Percentiles rank a stretch among this genome's conserved stretches.
Conservation (phyloP, 2,329 filamentous ascomycete species). For the Xylariaceae sp. region DNA sequence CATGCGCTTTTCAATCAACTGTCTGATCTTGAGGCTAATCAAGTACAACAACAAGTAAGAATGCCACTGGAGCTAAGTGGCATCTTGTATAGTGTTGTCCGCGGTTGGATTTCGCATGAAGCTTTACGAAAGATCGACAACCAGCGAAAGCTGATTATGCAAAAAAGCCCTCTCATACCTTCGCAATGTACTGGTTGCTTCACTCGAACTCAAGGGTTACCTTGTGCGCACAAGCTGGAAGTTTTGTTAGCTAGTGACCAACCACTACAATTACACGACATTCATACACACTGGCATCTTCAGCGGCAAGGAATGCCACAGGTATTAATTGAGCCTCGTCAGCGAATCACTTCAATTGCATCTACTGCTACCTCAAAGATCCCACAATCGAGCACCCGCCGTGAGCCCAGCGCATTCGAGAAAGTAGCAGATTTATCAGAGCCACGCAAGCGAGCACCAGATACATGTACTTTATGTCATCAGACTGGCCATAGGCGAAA, state of each 20-base stretch:
- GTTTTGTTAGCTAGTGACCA: not conserved
- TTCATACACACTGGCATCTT: not conserved
- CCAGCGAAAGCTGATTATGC: not conserved
- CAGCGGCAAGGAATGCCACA: not conserved
- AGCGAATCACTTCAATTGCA: too few species aligned
- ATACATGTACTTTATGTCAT: not conserved
- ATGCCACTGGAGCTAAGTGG: not conserved
- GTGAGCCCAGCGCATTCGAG: not conserved
- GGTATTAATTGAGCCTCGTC: not conserved
- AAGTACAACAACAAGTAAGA: not conserved
- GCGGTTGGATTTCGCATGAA: not conserved
- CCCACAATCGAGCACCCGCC: not conserved
- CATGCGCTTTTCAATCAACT: not conserved
- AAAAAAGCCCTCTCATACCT: not conserved
- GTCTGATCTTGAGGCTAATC: not conserved
- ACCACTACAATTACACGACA: not conserved
- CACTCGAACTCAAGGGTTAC: not conserved
- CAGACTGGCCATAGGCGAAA: not conserved
- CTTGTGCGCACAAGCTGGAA: not conserved
- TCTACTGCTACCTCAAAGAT: not conserved
- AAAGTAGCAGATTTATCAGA: too few species aligned
- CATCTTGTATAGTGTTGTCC: not conserved
- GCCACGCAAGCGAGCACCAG: not conserved
- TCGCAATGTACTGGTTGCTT: not conserved
- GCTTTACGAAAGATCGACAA: not conserved